phyloP scores from a whole-genome alignment of 2,329 filamentous ascomycete genomes.

The Phaeophleospora eucalypticola region DNA sequence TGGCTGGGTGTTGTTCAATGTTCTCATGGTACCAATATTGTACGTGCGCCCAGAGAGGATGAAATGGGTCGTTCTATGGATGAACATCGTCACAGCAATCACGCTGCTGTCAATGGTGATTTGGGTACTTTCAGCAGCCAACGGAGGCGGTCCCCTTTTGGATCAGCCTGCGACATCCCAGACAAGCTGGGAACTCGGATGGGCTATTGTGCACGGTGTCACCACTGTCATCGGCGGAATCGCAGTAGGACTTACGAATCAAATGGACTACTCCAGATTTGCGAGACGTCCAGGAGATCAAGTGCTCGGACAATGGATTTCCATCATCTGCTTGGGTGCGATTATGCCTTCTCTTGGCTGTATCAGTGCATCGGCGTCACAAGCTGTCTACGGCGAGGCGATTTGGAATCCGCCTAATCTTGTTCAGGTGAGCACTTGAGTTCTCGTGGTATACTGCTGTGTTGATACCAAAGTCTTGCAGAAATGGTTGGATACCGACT shows the following conservation, averaged over 20 bases:
- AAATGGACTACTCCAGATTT: constrained; percentile 35
- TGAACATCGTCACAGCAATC: constrained; percentile 47
- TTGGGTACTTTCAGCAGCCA: constrained; percentile 57
- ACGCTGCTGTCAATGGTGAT: constrained; percentile 47
- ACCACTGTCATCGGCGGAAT: constrained; percentile 44
- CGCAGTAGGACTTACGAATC: constrained; percentile 45
- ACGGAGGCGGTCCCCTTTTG: constrained; percentile 44
- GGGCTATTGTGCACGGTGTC: constrained; percentile 37
- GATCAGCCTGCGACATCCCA: constrained; percentile 23
- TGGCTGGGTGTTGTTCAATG: constrained; percentile 43
- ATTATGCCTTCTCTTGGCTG: constrained; percentile 53
- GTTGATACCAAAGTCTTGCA: no score
- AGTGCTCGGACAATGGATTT: constrained; percentile 43
- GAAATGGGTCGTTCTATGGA: constrained; percentile 38
- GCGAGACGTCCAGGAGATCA: constrained; percentile 38
- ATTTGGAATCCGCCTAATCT: constrained; percentile 45
- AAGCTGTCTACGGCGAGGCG: constrained; percentile 49
- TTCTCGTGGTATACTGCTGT: no score
- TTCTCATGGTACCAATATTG: constrained; percentile 44
- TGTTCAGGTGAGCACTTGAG: no score
- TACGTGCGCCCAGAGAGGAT: constrained; percentile 43
- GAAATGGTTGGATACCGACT: constrained; percentile 35
- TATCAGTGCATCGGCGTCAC: constrained; percentile 53
- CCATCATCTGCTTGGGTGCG: constrained; percentile 48
- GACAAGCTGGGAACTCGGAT: constrained; percentile 39